Percentiles rank a stretch among this genome's conserved stretches.
Conservation (phyloP, 805 yeast species). For the Candida maris region DNA sequence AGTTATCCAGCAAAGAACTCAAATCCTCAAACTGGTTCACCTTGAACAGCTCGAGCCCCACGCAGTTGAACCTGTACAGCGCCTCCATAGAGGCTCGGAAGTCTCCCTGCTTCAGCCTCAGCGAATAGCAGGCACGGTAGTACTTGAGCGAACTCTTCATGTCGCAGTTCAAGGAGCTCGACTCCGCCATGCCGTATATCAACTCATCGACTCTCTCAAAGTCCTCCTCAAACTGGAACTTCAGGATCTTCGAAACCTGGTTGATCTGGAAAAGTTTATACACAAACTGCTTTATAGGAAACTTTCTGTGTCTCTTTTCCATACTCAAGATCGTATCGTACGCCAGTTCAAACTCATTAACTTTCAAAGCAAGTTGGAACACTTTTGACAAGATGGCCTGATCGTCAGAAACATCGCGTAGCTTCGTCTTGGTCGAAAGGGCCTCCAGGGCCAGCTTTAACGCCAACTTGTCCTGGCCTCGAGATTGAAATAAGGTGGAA, state of each 20-base stretch:
- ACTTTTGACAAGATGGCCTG: conserved; percentile 20
- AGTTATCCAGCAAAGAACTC: conserved; percentile 32
- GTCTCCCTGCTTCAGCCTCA: conserved; percentile 48
- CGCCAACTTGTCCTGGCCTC: conserved; percentile 31
- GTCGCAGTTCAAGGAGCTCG: conserved; percentile 24
- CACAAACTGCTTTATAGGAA: conserved; percentile 33
- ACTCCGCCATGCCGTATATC: conserved; percentile 31
- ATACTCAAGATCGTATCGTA: conserved; percentile 27
- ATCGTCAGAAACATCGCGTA: conserved; percentile 20
- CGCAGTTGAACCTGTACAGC: conserved; percentile 37
- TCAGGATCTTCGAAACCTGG: conserved; percentile 36
- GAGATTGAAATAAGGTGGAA: conserved; percentile 34
- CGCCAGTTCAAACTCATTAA: conserved; percentile 29
- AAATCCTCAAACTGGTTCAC: conserved; percentile 13
- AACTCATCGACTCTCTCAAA: conserved; percentile 40
- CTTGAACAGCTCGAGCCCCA: conserved; percentile 13
- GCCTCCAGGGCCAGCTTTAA: conserved; percentile 31
- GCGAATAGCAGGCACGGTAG: conserved; percentile 48
- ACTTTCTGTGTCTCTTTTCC: conserved; percentile 19
- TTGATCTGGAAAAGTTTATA: conserved; percentile 37
- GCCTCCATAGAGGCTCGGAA: conserved; percentile 47
- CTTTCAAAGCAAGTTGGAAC: conserved; percentile 30
- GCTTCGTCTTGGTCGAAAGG: conserved; percentile 17
- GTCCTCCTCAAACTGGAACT: conserved; percentile 43
- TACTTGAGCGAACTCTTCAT: conserved; percentile 36